Conservation (phyloP, 2,329 filamentous ascomycete species). For the Neonectria hederae region DNA sequence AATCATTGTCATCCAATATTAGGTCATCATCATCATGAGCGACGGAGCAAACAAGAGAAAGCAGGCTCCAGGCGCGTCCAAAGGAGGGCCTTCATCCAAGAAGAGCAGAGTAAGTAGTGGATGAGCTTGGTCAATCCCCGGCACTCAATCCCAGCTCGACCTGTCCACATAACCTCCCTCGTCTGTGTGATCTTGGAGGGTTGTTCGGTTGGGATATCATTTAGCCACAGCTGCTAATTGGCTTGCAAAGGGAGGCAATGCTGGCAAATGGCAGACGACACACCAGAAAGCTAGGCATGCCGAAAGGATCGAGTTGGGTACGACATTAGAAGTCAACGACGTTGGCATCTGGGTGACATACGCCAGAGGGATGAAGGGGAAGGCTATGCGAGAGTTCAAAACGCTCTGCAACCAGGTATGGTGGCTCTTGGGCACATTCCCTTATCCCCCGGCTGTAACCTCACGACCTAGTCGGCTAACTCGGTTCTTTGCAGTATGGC, state of each 20-base stretch:
- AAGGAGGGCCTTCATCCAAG: slow-evolving; percentile 45
- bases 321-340: slow-evolving; percentile 71
- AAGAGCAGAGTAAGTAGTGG: slow-evolving; percentile 53
- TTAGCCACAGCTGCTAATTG: slow-evolving; percentile 8
- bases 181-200: background rate
- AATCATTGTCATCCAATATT: background rate
- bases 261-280: slow-evolving; percentile 69
- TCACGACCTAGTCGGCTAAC: slow-evolving; percentile 9
- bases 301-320: slow-evolving; percentile 53
- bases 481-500: slow-evolving; percentile 63
- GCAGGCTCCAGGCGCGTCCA: slow-evolving; percentile 39
- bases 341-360: slow-evolving; percentile 83
- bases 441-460: background rate
- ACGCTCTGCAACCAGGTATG: slow-evolving; percentile 73
- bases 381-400: slow-evolving; percentile 73
- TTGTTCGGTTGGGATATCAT: background rate
- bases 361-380: slow-evolving; percentile 74
- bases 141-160: background rate
- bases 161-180: background rate
- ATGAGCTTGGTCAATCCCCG: background rate
- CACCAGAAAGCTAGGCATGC: slow-evolving; percentile 63
- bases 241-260: slow-evolving; percentile 56
- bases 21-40: slow-evolving; percentile 38
- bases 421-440: background rate
- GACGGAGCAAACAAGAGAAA: slow-evolving; percentile 50